Evolutionary conservation across 1,139 yeast genomes (phyloP).

Genomic region (Yamadazyma kanchanaburiensis): DNA sequence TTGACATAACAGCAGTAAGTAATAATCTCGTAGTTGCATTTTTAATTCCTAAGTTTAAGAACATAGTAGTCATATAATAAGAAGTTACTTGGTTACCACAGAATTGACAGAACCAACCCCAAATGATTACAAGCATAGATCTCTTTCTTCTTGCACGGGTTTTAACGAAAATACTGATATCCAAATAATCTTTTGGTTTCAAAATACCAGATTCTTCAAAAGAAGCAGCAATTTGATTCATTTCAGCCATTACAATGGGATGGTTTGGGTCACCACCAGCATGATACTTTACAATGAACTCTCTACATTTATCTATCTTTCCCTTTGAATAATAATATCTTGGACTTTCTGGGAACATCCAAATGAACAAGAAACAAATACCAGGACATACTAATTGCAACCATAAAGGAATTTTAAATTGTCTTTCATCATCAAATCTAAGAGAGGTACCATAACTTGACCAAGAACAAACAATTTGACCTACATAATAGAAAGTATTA

Average conservation of each 20-base stretch:
- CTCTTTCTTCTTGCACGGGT: conserved; percentile 5
- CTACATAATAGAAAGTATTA: conserved; percentile 56
- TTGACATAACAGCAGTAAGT: no score
- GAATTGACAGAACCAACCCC: no score
- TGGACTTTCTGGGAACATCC: conserved; percentile 68
- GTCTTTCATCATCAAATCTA: conserved; percentile 36
- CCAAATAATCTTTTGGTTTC: conserved; percentile 6
- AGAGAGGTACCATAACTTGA: conserved; percentile 52
- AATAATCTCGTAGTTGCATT: conserved; percentile 11
- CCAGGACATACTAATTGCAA: conserved; percentile 50
- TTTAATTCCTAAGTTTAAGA: conserved; percentile 14
- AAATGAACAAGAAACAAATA: conserved; percentile 7
- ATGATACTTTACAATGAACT: conserved; percentile 25
- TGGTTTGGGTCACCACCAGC: conserved; percentile 6
- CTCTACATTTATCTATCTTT: conserved; percentile 48
- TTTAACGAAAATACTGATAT: conserved; percentile 6
- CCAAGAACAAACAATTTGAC: conserved; percentile 58
- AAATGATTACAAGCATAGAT: no score
- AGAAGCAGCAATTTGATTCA: conserved; percentile 7
- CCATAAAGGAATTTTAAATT: conserved; percentile 43
- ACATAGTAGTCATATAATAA: no score
- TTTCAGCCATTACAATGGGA: conserved; percentile 6
- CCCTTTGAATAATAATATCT: conserved; percentile 40
- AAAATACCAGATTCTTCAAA: conserved; percentile 7
- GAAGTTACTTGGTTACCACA: no score